Evolutionary conservation across 257 asterid genomes (phyloP).

Genomic region (Solanum peruvianum): DNA sequence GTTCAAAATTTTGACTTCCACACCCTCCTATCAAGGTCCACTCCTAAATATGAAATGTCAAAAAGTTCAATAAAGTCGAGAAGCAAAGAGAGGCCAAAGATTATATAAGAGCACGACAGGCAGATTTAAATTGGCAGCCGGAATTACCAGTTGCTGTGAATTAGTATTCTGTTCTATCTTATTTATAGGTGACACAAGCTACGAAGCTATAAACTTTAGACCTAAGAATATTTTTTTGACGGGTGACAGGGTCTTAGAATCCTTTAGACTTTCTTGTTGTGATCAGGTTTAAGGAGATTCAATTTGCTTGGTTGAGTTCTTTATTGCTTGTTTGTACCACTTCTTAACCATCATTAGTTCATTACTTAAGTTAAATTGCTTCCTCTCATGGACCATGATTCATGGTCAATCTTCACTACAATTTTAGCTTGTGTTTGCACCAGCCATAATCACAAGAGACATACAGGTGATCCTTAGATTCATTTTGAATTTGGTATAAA

Average conservation of each 20-base stretch:
- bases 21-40: not conserved
- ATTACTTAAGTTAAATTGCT: no score
- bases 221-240: not conserved
- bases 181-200: not conserved
- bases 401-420: no score
- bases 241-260: not conserved
- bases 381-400: no score
- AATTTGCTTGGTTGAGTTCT: not conserved
- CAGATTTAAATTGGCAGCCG: not conserved
- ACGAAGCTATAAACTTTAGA: not conserved
- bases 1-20: not conserved
- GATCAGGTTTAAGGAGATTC: not conserved
- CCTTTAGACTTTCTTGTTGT: not conserved
- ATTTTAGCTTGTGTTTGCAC: no score
- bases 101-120: not conserved
- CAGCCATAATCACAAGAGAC: no score
- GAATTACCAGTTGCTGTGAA: not conserved
- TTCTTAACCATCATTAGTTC: not conserved
- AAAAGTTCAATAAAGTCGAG: not conserved
- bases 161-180: not conserved
- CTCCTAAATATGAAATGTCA: not conserved
- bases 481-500: no score
- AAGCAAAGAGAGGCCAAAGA: not conserved
- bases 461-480: no score
- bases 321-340: not conserved